phyloP scores from a whole-genome alignment of 495 filamentous ascomycete species.

The Friedmanniomyces simplex region DNA sequence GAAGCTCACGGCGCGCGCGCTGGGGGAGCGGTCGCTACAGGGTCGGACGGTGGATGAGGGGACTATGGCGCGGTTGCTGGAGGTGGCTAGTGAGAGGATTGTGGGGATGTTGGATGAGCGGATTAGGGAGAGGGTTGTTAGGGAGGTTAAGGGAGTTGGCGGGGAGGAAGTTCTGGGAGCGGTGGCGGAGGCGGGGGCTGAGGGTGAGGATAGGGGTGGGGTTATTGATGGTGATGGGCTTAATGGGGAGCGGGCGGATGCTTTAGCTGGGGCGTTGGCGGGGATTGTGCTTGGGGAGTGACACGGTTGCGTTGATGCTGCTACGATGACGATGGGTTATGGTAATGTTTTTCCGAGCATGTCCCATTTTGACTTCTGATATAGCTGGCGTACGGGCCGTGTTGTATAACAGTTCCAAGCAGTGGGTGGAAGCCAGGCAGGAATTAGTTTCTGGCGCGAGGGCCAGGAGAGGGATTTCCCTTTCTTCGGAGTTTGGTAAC shows the following conservation, averaged over 20 bases:
- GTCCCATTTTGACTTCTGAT: too few species aligned
- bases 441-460: too few species aligned
- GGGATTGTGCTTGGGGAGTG: neutral
- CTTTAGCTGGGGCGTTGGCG: slow-evolving; percentile 8
- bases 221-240: neutral
- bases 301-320: neutral
- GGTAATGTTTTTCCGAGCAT: neutral
- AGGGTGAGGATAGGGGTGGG: neutral
- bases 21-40: slow-evolving; percentile 46
- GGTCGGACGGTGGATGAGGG: slow-evolving; percentile 41
- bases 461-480: too few species aligned
- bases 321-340: neutral
- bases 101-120: slow-evolving; percentile 63
- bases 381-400: too few species aligned
- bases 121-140: slow-evolving; percentile 33
- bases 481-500: too few species aligned
- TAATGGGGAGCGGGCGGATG: neutral
- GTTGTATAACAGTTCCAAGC: too few species aligned
- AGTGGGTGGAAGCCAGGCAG: too few species aligned
- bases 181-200: neutral
- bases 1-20: slow-evolving; percentile 61
- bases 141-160: slow-evolving; percentile 19
- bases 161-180: slow-evolving; percentile 8
- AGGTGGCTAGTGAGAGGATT: slow-evolving; percentile 60
- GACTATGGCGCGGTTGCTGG: slow-evolving; percentile 52